Percentiles rank a stretch among this genome's conserved stretches.
These are phyloP conservation scores for Moringa oleifera DNA, from an alignment of 345 rosid genomes.

Conservation along the genomic window DNA sequence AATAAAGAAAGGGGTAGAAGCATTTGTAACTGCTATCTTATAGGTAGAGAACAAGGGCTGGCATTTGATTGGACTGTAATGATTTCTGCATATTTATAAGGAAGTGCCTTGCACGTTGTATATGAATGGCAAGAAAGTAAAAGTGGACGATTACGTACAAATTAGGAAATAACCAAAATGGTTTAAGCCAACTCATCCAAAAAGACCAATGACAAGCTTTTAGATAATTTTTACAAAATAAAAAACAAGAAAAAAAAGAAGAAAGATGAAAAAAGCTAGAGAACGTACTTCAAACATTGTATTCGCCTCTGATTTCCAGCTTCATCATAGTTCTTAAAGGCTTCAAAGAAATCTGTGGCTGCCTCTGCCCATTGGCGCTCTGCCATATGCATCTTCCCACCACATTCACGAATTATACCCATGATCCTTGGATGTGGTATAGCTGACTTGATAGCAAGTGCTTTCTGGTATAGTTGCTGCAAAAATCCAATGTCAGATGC, in stretches of 20 bases:
- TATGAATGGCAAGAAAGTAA: no score
- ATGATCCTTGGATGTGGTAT: constrained; percentile 99
- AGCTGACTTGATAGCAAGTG: constrained; percentile 97
- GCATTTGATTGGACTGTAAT: no score
- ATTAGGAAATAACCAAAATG: no score
- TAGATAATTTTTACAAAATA: no score
- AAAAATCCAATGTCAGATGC: constrained; percentile 20
- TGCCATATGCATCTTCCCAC: constrained; percentile 99
- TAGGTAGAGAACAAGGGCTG: no score
- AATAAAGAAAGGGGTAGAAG: no score
- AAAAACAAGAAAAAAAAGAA: not conserved
- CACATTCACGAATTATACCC: constrained; percentile 99
- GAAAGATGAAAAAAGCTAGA: not conserved
- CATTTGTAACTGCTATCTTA: no score
- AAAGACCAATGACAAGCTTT: no score
- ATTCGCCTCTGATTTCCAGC: constrained; percentile 99
- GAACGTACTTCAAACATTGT: constrained; percentile 84
- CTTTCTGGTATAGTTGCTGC: constrained; percentile 98
- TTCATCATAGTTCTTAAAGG: constrained; percentile 98
- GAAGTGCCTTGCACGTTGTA: no score
- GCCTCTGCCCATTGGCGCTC: constrained; percentile 99
- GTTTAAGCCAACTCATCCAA: no score
- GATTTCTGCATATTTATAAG: no score
- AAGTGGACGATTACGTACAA: no score
- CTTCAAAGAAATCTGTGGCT: constrained; percentile 99